These are phyloP conservation scores for Meira nashicola DNA, from an alignment of 1,284 basidiomycete genomes.

Conservation along the genomic window DNA sequence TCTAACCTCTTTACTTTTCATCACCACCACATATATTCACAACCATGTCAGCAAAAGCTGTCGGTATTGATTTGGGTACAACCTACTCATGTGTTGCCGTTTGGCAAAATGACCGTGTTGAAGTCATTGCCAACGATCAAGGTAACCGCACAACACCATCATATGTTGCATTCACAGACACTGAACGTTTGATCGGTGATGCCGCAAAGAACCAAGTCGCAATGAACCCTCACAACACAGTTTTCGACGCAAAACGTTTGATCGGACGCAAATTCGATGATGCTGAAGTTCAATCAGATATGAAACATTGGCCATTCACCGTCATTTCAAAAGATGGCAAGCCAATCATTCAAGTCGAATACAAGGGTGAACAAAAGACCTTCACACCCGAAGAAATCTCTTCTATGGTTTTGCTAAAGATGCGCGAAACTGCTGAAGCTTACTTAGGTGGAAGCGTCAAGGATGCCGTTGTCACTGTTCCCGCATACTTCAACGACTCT, in stretches of 20 bases:
- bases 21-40: background rate
- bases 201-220: constrained; percentile 89
- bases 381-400: constrained; percentile 96
- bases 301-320: constrained; percentile 93
- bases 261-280: constrained; percentile 82
- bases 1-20: background rate
- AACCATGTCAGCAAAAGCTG: constrained; percentile 9
- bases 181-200: constrained; percentile 89
- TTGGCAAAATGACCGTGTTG: constrained; percentile 97
- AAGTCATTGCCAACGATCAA: constrained; percentile 88
- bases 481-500: constrained; percentile 88
- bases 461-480: constrained; percentile 84
- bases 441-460: constrained; percentile 77
- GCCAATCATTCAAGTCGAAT: constrained; percentile 81
- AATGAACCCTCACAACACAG: constrained; percentile 57
- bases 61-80: constrained; percentile 82
- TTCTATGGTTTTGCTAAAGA: constrained; percentile 93
- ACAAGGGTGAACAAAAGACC: constrained; percentile 84
- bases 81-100: constrained; percentile 67
- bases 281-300: constrained; percentile 83
- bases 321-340: constrained; percentile 75
- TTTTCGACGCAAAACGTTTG: constrained; percentile 84
- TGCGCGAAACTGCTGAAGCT: constrained; percentile 97
- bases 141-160: constrained; percentile 92
- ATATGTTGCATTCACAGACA: constrained; percentile 60